Evolutionary conservation across 345 rosid species (phyloP).

Genomic region (Bretschneidera sinensis): DNA sequence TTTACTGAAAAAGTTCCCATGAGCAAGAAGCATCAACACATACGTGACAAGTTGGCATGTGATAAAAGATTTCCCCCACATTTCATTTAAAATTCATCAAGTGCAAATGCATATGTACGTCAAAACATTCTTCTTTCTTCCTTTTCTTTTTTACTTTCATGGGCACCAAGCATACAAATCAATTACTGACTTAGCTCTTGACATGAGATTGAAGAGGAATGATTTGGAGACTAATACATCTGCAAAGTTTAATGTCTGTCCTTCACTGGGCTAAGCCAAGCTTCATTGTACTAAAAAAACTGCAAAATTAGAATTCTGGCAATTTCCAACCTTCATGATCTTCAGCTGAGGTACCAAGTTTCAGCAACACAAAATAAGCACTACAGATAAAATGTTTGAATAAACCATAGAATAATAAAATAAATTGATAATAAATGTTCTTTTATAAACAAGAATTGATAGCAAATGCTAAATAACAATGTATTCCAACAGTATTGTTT

Average conservation of each 20-base stretch:
- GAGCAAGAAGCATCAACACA: background rate
- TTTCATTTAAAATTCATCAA: conserved; percentile 1
- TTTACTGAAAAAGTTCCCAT: background rate
- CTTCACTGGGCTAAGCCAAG: conserved; percentile 16
- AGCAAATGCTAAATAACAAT: background rate
- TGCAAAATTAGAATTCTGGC: conserved; percentile 5
- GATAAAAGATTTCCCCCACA: conserved; percentile 2
- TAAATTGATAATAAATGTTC: background rate
- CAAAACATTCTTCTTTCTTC: background rate
- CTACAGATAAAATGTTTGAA: background rate
- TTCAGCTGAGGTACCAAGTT: background rate
- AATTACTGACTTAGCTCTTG: background rate
- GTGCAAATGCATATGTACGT: background rate
- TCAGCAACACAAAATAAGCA: background rate
- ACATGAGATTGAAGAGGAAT: conserved; percentile 10
- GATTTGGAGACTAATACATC: conserved; percentile 5
- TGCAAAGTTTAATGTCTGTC: conserved; percentile 10
- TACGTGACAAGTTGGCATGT: background rate
- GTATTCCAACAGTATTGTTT: background rate
- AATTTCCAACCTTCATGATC: conserved; percentile 15
- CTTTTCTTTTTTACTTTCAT: background rate
- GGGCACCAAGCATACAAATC: conserved; percentile 6
- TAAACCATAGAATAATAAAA: background rate
- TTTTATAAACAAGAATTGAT: background rate
- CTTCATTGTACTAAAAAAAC: conserved; percentile 16